Base-by-base conservation (phyloP, 2,329 filamentous ascomycete species). In the Talaromyces verruculosus region DNA sequence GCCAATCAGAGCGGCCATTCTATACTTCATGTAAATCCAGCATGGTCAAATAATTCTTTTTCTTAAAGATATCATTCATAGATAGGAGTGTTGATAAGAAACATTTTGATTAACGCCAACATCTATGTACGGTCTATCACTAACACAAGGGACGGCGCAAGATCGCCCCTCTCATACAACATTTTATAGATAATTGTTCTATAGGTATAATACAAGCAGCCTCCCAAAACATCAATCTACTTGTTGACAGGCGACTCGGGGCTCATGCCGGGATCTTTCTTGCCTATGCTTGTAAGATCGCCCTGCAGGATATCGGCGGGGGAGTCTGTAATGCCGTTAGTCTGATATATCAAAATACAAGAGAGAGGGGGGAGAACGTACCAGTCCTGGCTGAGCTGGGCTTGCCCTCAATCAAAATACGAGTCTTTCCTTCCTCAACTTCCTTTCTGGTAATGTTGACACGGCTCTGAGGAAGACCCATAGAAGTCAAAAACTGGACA, bases 391-490 rank as follows among this genome's bases (percentile, higher is more conserved):
- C 62, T 17, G 79, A 76, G 64, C 78, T 80, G 51, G 76, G 69
- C 68, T 78, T 79, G 60, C 76, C 72, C 69, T 81, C 76, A 35
- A 47, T 78, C 77, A 80, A 75, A 45, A 82, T 79, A 39, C 80
- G 80, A 5, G 83, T 81, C 65, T 79, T 79, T 2, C 87, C 87
- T 59, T 73, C 81, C 78, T 88, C 85, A 6, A 89, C 86, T 22
- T 89, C 85, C 71, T 82, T 80, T 67, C 87, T 79, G 2, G 83
- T 84, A 67, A 88, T 75, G 15, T 73, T 75, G 63, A 87, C 79
- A 75, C 87, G 86, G 77, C 80, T 80, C 83, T 86, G 64, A 80
- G 80, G 82, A 70, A 88, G 77, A 57, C 87, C 87, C 87, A 89
- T 89, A 49, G 84, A 87, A 28, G 81, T 82, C 25, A 89, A 78